Conservation (phyloP, 805 yeast genomes). For the Saturnispora sanitii region DNA sequence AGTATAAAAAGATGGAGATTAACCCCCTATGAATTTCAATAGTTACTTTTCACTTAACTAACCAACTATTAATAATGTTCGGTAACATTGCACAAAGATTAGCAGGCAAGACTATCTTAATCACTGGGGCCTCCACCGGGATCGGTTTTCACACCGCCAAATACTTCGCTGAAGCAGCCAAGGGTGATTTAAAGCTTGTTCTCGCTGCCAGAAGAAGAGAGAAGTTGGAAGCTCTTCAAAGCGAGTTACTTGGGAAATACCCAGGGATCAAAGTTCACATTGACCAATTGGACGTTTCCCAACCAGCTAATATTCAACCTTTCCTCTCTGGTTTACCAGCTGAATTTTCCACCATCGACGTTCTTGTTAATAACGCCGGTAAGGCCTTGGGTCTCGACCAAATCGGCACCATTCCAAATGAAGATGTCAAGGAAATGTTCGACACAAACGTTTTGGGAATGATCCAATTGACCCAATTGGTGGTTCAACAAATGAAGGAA, state of each 20-base stretch:
- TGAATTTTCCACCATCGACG: conserved; percentile 50
- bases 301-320: conserved; percentile 38
- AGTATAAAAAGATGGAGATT: too few relatives aligned
- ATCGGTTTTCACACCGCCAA: conserved; percentile 89
- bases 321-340: conserved; percentile 33
- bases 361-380: conserved; percentile 66
- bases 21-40: too few relatives aligned
- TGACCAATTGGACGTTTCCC: conserved; percentile 32
- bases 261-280: conserved; percentile 26
- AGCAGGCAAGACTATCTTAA: conserved; percentile 66
- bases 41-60: neutral
- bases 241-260: conserved; percentile 29
- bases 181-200: conserved; percentile 39
- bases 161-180: conserved; percentile 63
- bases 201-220: conserved; percentile 46
- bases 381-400: conserved; percentile 71
- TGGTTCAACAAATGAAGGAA: conserved; percentile 59
- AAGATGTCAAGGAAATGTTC: conserved; percentile 67
- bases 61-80: conserved; percentile 17
- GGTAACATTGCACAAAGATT: conserved; percentile 66
- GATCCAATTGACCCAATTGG: conserved; percentile 72
- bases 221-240: conserved; percentile 31
- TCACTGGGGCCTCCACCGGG: conserved; percentile 97
- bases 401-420: conserved; percentile 56
- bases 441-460: conserved; percentile 83